These are phyloP conservation scores for Yamadazyma dushanensis DNA, from an alignment of 1,139 yeast genomes.

Conservation along the genomic window DNA sequence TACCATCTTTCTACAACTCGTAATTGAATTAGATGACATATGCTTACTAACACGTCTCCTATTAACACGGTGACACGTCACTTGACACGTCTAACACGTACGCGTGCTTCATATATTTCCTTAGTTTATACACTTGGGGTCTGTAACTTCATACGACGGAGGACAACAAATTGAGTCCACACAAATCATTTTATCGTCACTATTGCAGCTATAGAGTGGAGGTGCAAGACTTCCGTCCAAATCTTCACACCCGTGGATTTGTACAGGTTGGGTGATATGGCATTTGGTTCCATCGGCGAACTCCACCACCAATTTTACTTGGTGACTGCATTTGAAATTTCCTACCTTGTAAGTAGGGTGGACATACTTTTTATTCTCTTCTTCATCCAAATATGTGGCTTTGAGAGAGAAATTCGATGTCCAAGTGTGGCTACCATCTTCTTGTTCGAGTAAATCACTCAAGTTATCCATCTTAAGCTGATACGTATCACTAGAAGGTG, in stretches of 20 bases:
- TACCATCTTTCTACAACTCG: no score
- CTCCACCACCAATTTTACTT: slow-evolving; percentile 2
- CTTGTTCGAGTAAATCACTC: background rate
- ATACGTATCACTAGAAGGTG: background rate
- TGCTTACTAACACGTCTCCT: no score
- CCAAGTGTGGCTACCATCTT: background rate
- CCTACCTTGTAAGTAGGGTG: slow-evolving; percentile 4
- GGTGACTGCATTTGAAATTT: slow-evolving; percentile 4
- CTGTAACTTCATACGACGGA: no score
- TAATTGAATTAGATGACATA: no score
- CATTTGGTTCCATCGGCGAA: slow-evolving; percentile 2
- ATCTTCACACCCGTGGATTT: slow-evolving; percentile 2
- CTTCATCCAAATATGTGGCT: background rate
- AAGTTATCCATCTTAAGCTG: background rate
- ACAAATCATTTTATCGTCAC: slow-evolving; percentile 1
- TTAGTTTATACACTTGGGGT: no score
- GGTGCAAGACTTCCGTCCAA: slow-evolving; percentile 5
- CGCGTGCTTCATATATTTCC: no score
- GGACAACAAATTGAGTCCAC: background rate
- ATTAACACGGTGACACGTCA: no score
- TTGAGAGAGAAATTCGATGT: background rate
- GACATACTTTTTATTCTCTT: background rate
- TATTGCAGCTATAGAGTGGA: slow-evolving; percentile 2
- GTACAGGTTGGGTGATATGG: slow-evolving; percentile 2
- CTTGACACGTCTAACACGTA: no score